Base-by-base conservation (phyloP, 768 basidiomycete genomes). In the Ramaria sp. region DNA sequence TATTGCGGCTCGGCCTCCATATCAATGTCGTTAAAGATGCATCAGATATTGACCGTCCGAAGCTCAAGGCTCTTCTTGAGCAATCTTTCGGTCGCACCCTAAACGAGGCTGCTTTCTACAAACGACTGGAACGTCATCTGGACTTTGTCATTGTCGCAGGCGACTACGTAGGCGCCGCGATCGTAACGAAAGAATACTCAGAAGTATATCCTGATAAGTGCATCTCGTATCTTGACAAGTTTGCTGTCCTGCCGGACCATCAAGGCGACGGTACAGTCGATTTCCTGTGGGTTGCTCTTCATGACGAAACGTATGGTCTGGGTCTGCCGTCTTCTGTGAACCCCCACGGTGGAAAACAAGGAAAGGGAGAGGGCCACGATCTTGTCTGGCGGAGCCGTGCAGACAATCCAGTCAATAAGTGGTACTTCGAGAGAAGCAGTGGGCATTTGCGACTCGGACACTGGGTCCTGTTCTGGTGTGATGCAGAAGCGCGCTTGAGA, bases 211-310 rank as follows among this genome's bases (percentile, higher is more conserved):
- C 18, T 13, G 8, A 37, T 5, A 32, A 74, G 77, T 56, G 78
- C 82, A 81, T 95, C 57, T 83, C 88, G 15, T 99, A 99, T 69
- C 81, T 99, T 47, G 96, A 99, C 76, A 99, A 99, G 70, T 99
- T 99, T 66, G 95, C 94, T 15, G 93, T 99, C 38, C 75, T 94
- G 37, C 96, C 96, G 2, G 83, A 76, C 57, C 83, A 97, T 64
- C 96, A 99, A 68, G 96, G 96, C 20, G 95, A 98, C 63, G 96
- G 96, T 16, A 98, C 96, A 0, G 96, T 98, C 56, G 96, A 99
- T 71, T 99, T 99, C 72, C 73, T 99, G 36, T 99, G 96, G 96
- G 95, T 97, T 41, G 94, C 94, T 15, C 71, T 99, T 48, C 92
- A 98, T 61, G 96, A 99, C 67, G 96, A 99, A 69, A 91, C 96